Percentiles rank a stretch among this genome's conserved stretches.
These are phyloP conservation scores for Letharia lupina DNA, from an alignment of 495 filamentous ascomycete species.

Conservation along the genomic window DNA sequence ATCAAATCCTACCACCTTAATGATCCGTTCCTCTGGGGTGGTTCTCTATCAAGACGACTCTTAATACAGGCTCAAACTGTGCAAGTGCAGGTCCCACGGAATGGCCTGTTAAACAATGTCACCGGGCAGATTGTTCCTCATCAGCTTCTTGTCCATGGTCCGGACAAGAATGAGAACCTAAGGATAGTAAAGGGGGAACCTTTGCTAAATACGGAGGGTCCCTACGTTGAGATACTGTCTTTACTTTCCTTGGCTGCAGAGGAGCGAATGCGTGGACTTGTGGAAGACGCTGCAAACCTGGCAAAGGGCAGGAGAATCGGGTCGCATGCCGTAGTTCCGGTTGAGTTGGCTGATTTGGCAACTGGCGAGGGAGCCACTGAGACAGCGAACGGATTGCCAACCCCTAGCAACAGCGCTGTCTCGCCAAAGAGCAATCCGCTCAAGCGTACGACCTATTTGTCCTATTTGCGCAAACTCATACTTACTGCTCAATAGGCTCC, in stretches of 20 bases:
- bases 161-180: constrained; percentile 39
- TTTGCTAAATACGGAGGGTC: constrained; percentile 55
- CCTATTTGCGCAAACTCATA: constrained; percentile 5
- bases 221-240: constrained; percentile 64
- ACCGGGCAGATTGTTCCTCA: constrained; percentile 40
- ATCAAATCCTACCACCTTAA: constrained; percentile 46
- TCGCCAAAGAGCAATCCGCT: constrained; percentile 44
- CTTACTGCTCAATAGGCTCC: constrained; percentile 32
- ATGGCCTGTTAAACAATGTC: constrained; percentile 49
- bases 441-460: constrained; percentile 46
- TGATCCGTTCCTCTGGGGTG: constrained; percentile 49
- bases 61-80: constrained; percentile 37
- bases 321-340: constrained; percentile 63
- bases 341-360: constrained; percentile 61
- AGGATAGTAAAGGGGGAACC: constrained; percentile 50
- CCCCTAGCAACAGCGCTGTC: constrained; percentile 35
- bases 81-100: constrained; percentile 53
- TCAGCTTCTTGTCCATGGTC: constrained; percentile 19
- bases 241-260: constrained; percentile 68
- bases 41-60: constrained; percentile 40
- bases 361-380: constrained; percentile 34
- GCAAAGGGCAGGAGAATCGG: constrained; percentile 57
- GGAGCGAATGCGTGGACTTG: constrained; percentile 55
- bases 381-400: constrained; percentile 24
- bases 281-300: constrained; percentile 62